Conservation (phyloP, 2,329 filamentous ascomycete genomes). For the Zymoseptoria crescenta region DNA sequence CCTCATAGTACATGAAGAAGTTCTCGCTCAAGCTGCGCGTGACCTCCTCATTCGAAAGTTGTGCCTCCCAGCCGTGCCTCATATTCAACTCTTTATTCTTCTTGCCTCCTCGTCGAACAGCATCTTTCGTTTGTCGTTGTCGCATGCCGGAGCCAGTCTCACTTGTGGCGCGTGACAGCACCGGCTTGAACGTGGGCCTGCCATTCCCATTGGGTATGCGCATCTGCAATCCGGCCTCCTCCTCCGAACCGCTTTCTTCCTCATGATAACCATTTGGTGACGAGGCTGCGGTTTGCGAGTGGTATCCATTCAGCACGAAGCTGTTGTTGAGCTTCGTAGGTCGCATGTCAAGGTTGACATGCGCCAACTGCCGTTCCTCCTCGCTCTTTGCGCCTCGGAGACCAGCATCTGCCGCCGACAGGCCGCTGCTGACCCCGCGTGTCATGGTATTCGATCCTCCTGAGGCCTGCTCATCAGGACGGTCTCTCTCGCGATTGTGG, state of each 20-base stretch:
- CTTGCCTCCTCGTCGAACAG: slow-evolving; percentile 8
- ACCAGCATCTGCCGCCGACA: slow-evolving; percentile 16
- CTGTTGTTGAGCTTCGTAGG: slow-evolving; percentile 8
- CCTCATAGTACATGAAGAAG: slow-evolving; percentile 99
- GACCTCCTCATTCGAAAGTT: slow-evolving; percentile 86
- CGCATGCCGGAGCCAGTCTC: slow-evolving; percentile 9
- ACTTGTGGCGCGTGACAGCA: slow-evolving; percentile 15
- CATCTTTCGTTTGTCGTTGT: slow-evolving; percentile 2
- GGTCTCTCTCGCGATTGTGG: neutral
- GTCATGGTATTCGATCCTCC: slow-evolving; percentile 14
- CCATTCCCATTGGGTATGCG: slow-evolving; percentile 39
- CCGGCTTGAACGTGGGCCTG: slow-evolving; percentile 4
- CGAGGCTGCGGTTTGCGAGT: slow-evolving; percentile 8
- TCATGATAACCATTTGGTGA: slow-evolving; percentile 14
- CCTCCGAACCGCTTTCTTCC: slow-evolving; percentile 28
- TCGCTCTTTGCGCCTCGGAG: slow-evolving; percentile 22
- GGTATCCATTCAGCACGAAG: neutral
- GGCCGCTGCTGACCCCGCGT: slow-evolving; percentile 16
- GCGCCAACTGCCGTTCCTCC: slow-evolving; percentile 2
- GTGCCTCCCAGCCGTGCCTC: slow-evolving; percentile 85
- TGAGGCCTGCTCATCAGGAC: slow-evolving; percentile 6
- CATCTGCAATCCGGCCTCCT: slow-evolving; percentile 35
- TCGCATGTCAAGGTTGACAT: slow-evolving; percentile 6
- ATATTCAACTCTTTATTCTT: slow-evolving; percentile 31
- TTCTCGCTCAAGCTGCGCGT: slow-evolving; percentile 65